Evolutionary conservation across 73 alveolate genomes (phyloP).

Genomic region (Paramecium caudatum): DNA sequence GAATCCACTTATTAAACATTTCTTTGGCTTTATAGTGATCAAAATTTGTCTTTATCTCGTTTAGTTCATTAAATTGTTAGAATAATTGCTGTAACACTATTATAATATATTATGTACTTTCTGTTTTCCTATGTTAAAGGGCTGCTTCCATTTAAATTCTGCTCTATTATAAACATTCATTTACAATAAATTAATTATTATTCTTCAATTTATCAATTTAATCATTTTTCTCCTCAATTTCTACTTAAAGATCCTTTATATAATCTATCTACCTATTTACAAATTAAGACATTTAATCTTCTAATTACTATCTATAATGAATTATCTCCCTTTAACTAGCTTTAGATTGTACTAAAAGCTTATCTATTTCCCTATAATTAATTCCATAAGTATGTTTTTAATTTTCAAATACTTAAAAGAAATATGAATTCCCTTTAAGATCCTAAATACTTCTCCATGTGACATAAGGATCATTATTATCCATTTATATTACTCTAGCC

Average conservation of each 20-base stretch:
- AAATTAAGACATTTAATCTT: constrained; percentile 7
- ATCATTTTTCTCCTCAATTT: neutral
- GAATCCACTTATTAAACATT: constrained; percentile 28
- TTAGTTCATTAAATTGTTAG: neutral
- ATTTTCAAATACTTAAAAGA: constrained; percentile 53
- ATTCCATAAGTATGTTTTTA: constrained; percentile 42
- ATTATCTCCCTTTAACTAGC: constrained; percentile 18
- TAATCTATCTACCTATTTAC: constrained; percentile 23
- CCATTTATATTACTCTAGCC: constrained; percentile 22
- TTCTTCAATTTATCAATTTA: neutral
- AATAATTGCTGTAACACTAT: constrained; percentile 45
- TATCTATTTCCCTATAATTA: constrained; percentile 58
- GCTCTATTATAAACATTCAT: neutral
- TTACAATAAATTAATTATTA: neutral
- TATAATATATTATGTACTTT: constrained; percentile 39
- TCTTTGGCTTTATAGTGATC: constrained; percentile 30
- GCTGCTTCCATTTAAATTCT: neutral
- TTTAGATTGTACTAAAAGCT: neutral
- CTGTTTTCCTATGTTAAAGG: neutral
- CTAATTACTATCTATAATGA: neutral
- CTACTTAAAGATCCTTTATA: neutral
- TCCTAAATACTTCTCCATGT: constrained; percentile 57
- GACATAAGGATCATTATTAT: constrained; percentile 47
- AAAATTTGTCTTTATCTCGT: neutral
- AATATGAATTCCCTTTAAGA: constrained; percentile 39